Percentiles rank a stretch among this genome's conserved stretches.
phyloP scores from a whole-genome alignment of 176 grass and related monocot genomes.

The Sorghum bicolor region Sorghum_bicolor_NCBIv3 NC_012870.2:70388001-70388500 shows the following conservation, averaged over 20 bases:
- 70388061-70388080: no score
- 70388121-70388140: background rate
- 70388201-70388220: background rate
- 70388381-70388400: no score
- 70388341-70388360: background rate
- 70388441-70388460: no score
- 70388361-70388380: background rate
- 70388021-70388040: no score
- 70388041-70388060: no score
- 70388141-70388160: background rate
- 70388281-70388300: background rate
- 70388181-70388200: constrained; percentile 29
- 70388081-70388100: background rate
- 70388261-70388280: constrained; percentile 7
- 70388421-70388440: no score
- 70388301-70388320: background rate
- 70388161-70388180: background rate
- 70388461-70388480: background rate
- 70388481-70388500: background rate
- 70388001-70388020: no score
- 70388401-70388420: background rate
- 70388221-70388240: background rate
- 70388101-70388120: background rate
- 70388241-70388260: constrained; percentile 35
- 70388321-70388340: no score